Percentiles rank a stretch among this genome's conserved stretches.
These are phyloP conservation scores for Candida sp. DNA, from an alignment of 1,139 yeast species.

Conservation along the genomic window DNA sequence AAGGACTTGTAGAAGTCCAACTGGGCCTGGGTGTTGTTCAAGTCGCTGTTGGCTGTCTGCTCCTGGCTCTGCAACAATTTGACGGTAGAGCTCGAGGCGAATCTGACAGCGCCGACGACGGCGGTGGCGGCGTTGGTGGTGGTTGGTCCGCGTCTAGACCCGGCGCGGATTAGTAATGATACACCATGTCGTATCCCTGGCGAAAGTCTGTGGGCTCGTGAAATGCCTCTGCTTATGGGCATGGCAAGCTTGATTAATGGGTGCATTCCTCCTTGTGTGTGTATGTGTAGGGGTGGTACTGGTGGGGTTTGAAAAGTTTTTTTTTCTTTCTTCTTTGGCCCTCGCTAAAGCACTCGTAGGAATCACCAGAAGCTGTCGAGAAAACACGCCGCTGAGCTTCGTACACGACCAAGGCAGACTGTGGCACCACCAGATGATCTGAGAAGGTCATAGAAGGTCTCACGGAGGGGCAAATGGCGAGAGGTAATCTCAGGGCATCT, in stretches of 20 bases:
- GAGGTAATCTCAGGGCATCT: too few species aligned
- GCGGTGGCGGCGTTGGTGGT: neutral
- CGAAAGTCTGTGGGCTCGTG: neutral
- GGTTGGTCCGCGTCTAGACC: neutral
- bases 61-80: conserved; percentile 69
- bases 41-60: conserved; percentile 77
- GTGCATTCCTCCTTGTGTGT: conserved; percentile 2
- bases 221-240: conserved; percentile 6
- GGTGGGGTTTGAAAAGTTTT: neutral
- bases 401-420: neutral
- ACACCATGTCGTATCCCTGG: conserved; percentile 1
- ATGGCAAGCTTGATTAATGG: neutral
- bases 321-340: neutral
- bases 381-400: conserved; percentile 1
- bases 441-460: neutral
- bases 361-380: neutral
- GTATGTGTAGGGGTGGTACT: neutral
- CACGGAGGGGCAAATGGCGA: too few species aligned
- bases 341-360: neutral
- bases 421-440: neutral
- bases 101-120: conserved; percentile 2
- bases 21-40: conserved; percentile 71
- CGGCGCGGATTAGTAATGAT: neutral
- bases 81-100: conserved; percentile 24
- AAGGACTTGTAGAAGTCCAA: conserved; percentile 80